Base-by-base conservation (phyloP, 495 filamentous ascomycete genomes). In the Xylaria flabelliformis region DNA sequence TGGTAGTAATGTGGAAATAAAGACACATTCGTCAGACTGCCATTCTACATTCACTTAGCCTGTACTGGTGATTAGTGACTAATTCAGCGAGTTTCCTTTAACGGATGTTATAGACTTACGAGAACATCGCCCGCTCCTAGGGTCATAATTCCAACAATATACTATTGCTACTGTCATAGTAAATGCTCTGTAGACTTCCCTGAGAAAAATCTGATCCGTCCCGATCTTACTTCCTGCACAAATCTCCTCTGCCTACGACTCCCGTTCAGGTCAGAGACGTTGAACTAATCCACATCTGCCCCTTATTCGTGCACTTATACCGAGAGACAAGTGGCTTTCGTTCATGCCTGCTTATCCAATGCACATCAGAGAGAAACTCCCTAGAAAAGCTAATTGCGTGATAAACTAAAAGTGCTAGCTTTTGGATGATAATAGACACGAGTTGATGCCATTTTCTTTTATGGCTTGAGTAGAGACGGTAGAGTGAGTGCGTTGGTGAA, bases 21-120 rank as follows among this genome's bases (percentile, higher is more conserved):
- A 74, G 68, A 65, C 66, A 67, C 71, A 73, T 72, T 78, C 63
- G 65, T 29, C 71, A 71, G 34, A 70, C 29, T 56, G 53, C 51
- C 71, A 74, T 66, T 50, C 65, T 64, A 53, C 71, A 73, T 73
- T 71, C 62, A 51, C 58, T 71, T 36, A 29, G 29, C 6, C n/a
- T 17, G 2, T 67, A 10, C 26, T 17, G 13, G 26, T 56, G 26
- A 56, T 56, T 2, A 56, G 26, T 56, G 24, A 56, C 53, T 24
- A 5, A 3, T 32, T 13, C 4, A 26, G 10, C 32, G 29, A 17
- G 24, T 32, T 13, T 56, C 29, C 26, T 29, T 56, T 4, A 56
- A 56, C 26, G 8, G 26, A 21, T 13, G 26, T 29, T 55, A 15
- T 17, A 29, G 51, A 56, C 24, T 56, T 15, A 56, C 12, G 51